Conservation (phyloP, 140 eudicot genomes). For the Oenanthe javanica region DNA sequence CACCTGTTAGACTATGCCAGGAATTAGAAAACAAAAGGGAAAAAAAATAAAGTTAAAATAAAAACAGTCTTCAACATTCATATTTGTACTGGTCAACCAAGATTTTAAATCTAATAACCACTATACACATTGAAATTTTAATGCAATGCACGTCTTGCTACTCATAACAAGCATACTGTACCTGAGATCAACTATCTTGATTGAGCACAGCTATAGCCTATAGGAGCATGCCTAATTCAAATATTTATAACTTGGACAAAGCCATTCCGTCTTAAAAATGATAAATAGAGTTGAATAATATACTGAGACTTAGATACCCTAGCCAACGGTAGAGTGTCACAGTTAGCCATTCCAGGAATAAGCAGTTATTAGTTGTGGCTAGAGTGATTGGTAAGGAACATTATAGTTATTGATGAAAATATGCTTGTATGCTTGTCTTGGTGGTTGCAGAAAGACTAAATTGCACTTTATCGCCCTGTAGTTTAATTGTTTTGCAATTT, state of each 20-base stretch:
- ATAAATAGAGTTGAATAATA: background rate
- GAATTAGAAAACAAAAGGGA: background rate
- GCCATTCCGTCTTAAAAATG: background rate
- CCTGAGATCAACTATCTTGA: too few relatives aligned
- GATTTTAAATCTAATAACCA: background rate
- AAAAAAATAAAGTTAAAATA: background rate
- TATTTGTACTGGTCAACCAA: background rate
- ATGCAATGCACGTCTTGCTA: background rate
- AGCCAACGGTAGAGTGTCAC: background rate
- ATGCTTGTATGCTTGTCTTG: background rate
- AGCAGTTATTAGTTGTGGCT: background rate
- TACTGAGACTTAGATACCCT: background rate
- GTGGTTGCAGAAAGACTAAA: background rate
- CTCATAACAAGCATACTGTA: background rate
- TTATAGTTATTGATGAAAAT: background rate
- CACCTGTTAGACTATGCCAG: conserved; percentile 42
- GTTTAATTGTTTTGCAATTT: too few relatives aligned
- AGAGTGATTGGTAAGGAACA: background rate
- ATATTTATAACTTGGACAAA: background rate
- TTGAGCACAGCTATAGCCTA: background rate
- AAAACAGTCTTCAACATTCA: background rate
- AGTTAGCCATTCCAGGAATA: background rate
- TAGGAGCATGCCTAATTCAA: background rate
- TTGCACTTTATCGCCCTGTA: too few relatives aligned
- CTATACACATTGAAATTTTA: background rate